Base-by-base conservation (phyloP, 305 asterid genomes). In the Solanum hybrid region DNA sequence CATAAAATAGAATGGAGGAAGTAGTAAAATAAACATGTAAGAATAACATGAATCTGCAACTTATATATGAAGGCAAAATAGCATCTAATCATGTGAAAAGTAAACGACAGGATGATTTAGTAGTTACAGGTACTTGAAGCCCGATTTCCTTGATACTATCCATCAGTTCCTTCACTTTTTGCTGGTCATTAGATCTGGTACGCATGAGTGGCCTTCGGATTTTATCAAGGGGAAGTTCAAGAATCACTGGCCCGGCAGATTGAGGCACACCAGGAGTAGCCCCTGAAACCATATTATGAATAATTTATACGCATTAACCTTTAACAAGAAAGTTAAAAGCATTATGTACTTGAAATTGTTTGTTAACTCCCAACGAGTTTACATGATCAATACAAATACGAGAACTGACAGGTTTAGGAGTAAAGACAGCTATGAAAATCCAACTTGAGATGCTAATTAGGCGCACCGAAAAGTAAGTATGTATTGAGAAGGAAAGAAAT, bases 51-150 rank as follows among this genome's bases (percentile, higher is more conserved):
- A 6, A 40, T 73, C 34, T 33, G 20, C 46, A 87, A 82, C 77
- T 46, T 46, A 29, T 29, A 2, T 5, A 51, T 57, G 88, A 85
- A 51, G 46, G 11, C 31, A 33, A 57, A 57, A 31, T 6, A 61
- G 26, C 29, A 51, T 20, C 46, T 20, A 85, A 85, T 57, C 76
- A 85, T 57, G 76, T 85, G 51, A 61, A 51, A 57, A 61, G 88
- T 85, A 61, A 85, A 85, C 0, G 8, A 57, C n/a, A 85, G 76
- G 33, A 85, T 31, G 88, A 64, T 31, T 85, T 33, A 22, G 77
- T 33, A 83, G 96, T 96, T 94, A 97, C 99, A 33, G 99, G 99
- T 29, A 96, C 98, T 96, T 97, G 99, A 79, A 97, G 98, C 73
- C 99, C 99, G 75, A 97, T 96, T 93, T 95, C 94, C 36, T 89